Evolutionary conservation across 495 filamentous ascomycete species (phyloP).

Genomic region (Cercophora newfieldiana): DNA sequence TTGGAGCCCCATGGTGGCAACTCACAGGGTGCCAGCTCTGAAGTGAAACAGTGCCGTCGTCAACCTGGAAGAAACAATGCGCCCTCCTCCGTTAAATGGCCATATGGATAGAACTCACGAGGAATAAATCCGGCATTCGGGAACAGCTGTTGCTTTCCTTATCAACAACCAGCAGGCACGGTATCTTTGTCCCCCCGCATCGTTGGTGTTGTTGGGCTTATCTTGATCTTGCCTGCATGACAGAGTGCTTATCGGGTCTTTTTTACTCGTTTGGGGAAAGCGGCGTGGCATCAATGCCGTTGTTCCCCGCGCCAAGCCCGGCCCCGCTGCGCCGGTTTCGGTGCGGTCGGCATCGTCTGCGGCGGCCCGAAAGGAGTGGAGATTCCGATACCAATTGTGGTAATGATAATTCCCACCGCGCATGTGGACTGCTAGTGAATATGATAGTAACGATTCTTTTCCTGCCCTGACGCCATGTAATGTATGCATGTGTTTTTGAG

Average conservation of each 20-base stretch:
- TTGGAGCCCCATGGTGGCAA: background rate
- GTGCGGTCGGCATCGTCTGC: background rate
- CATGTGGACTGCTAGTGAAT: too few relatives aligned
- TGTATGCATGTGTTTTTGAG: too few relatives aligned
- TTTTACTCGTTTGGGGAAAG: conserved; percentile 22
- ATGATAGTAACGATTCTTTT: background rate
- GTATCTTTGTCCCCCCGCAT: background rate
- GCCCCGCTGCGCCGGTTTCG: background rate
- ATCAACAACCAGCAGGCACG: background rate
- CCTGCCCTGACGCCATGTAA: background rate
- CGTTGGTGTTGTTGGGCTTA: background rate
- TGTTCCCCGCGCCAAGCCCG: background rate
- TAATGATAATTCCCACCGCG: too few relatives aligned
- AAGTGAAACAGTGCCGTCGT: background rate
- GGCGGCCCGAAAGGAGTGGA: background rate
- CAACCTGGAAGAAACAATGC: background rate
- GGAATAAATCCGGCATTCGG: background rate
- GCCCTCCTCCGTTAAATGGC: too few relatives aligned
- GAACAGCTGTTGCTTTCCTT: background rate
- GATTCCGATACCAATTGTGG: background rate
- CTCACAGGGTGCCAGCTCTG: background rate
- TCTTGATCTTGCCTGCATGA: background rate
- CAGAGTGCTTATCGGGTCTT: conserved; percentile 23
- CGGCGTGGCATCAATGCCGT: background rate
- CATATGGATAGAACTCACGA: background rate